phyloP scores from a whole-genome alignment of 2,329 filamentous ascomycete species.

The Pezicula radicicola region DNA sequence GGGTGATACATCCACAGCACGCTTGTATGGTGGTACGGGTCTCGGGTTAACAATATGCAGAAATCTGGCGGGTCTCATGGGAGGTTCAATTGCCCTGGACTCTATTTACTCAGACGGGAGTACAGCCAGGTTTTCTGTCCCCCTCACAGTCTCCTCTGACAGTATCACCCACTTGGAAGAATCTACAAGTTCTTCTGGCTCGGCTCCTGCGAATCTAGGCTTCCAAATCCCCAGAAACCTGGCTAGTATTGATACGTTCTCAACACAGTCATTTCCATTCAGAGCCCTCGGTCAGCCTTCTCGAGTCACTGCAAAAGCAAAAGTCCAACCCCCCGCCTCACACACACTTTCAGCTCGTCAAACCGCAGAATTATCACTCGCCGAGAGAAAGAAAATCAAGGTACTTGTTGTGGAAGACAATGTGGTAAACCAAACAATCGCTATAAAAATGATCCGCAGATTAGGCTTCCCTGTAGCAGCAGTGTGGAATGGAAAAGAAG shows the following conservation, averaged over 20 bases:
- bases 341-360: slow-evolving; percentile 2
- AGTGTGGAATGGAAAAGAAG: slow-evolving; percentile 24
- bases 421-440: slow-evolving; percentile 23
- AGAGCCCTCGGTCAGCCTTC: not conserved
- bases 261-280: not conserved
- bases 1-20: slow-evolving; percentile 71
- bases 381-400: slow-evolving; percentile 13
- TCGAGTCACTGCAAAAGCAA: slow-evolving; percentile 6
- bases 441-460: slow-evolving; percentile 19
- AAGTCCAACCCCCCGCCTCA: slow-evolving; percentile 15
- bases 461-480: slow-evolving; percentile 20
- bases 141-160: slow-evolving; percentile 14
- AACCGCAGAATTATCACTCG: slow-evolving; percentile 3
- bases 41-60: slow-evolving; percentile 73
- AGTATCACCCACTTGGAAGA: not conserved
- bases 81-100: slow-evolving; percentile 15
- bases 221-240: slow-evolving; percentile 3
- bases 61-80: slow-evolving; percentile 22
- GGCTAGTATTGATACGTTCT: slow-evolving; percentile 6
- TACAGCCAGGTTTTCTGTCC: slow-evolving; percentile 18
- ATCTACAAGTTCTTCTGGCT: not conserved
- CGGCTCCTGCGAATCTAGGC: not conserved
- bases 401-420: slow-evolving; percentile 23
- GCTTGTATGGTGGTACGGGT: slow-evolving; percentile 75
- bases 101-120: slow-evolving; percentile 14